A percentile compares a stretch with the other conserved stretches of the same genome.
Evolutionary conservation across 306 rosid species (phyloP).

Genomic region (Gastrolobium villosum): DNA sequence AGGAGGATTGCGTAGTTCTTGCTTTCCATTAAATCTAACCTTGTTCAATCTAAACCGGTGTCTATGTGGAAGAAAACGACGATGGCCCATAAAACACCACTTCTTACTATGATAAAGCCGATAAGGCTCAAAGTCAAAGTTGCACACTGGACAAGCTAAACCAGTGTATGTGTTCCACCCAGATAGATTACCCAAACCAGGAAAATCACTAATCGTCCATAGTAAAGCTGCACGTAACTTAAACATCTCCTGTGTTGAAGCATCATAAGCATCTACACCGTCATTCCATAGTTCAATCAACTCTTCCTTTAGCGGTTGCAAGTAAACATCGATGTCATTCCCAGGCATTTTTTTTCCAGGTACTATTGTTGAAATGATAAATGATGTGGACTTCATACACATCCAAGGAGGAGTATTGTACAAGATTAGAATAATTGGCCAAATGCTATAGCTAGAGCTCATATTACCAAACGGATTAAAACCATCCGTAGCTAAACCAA

Average conservation of each 20-base stretch:
- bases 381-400: constrained; percentile 1
- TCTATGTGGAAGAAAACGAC: background rate
- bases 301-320: background rate
- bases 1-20: background rate
- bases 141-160: background rate
- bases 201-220: too few species aligned
- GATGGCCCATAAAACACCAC: background rate
- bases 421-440: background rate
- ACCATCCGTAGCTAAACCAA: too few species aligned
- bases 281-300: background rate
- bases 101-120: background rate
- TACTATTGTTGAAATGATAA: background rate
- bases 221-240: too few species aligned
- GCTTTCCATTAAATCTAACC: background rate
- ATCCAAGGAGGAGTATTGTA: constrained; percentile 2
- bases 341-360: background rate
- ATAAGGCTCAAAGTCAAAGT: background rate
- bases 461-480: too few species aligned
- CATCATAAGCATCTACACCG: background rate
- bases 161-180: background rate
- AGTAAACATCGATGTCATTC: background rate
- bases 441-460: background rate
- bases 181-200: too few species aligned
- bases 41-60: background rate
- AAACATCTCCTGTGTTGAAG: background rate